Evolutionary conservation across 1,284 basidiomycete genomes (phyloP).

Genomic region (Coriolopsis trogii): DNA sequence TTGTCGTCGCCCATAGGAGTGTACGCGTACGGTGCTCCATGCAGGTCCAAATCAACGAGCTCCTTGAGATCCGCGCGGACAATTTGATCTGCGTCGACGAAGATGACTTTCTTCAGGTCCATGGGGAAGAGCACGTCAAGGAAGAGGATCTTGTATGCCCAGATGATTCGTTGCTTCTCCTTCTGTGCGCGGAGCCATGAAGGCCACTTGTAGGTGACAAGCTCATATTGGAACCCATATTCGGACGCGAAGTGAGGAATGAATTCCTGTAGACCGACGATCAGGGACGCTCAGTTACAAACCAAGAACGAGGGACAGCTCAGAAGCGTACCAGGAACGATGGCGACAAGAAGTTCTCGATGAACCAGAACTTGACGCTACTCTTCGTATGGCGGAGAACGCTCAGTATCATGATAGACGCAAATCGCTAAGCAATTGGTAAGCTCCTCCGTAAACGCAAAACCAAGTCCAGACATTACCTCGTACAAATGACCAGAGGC

Average conservation of each 20-base stretch:
- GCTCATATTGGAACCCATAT: slow-evolving; percentile 94
- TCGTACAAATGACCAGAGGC: slow-evolving; percentile 97
- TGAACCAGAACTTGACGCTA: slow-evolving; percentile 99
- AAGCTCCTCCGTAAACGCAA: not conserved
- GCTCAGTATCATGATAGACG: slow-evolving; percentile 96
- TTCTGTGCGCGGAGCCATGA: slow-evolving; percentile 95
- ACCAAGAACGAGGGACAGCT: slow-evolving; percentile 13
- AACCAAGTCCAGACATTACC: slow-evolving; percentile 44
- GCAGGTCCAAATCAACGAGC: slow-evolving; percentile 87
- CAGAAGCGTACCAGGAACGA: slow-evolving; percentile 83
- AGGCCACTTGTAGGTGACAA: slow-evolving; percentile 99
- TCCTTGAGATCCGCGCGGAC: slow-evolving; percentile 95
- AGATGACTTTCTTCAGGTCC: slow-evolving; percentile 97
- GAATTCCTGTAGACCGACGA: slow-evolving; percentile 69
- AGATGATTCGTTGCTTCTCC: slow-evolving; percentile 97
- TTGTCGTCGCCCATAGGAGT: slow-evolving; percentile 98
- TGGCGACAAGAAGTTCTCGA: slow-evolving; percentile 98
- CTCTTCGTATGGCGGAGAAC: slow-evolving; percentile 93
- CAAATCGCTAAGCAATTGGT: slow-evolving; percentile 73
- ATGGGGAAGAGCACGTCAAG: slow-evolving; percentile 98
- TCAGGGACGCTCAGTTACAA: slow-evolving; percentile 1
- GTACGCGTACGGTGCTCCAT: slow-evolving; percentile 92
- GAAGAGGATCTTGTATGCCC: slow-evolving; percentile 99
- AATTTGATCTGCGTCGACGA: slow-evolving; percentile 98
- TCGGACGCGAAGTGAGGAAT: slow-evolving; percentile 89